Evolutionary conservation across 2,329 filamentous ascomycete genomes (phyloP).

Genomic region (Leptographium lundbergii): DNA sequence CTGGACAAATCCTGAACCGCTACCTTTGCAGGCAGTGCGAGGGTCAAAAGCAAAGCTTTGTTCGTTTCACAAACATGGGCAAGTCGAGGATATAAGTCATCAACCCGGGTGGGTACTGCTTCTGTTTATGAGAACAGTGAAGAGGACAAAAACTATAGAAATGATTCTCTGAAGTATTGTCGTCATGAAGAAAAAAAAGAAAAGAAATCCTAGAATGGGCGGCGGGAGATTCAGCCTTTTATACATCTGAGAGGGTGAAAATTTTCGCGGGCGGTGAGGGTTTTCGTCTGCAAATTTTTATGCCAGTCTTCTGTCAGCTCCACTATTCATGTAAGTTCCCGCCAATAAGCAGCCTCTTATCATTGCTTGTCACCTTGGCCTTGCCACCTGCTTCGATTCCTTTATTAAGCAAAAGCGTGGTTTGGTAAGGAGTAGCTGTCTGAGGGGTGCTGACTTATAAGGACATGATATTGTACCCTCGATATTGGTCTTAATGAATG

Average conservation of each 20-base stretch:
- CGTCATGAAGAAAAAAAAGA: constrained; percentile 43
- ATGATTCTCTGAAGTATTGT: constrained; percentile 74
- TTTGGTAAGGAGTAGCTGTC: background rate
- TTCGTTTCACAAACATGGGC: constrained; percentile 10
- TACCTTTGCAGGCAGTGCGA: constrained; percentile 49
- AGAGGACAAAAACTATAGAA: constrained; percentile 94
- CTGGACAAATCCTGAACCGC: constrained; percentile 26
- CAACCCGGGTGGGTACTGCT: constrained; percentile 91
- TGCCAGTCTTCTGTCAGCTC: background rate
- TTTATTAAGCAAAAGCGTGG: background rate
- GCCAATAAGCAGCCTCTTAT: background rate
- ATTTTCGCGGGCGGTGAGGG: background rate
- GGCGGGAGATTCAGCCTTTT: constrained; percentile 21
- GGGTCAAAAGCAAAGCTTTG: constrained; percentile 54
- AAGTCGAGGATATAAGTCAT: constrained; percentile 70
- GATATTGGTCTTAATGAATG: too few relatives aligned
- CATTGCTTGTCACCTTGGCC: background rate
- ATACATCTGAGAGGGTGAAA: constrained; percentile 20
- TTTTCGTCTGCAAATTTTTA: background rate
- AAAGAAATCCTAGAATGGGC: constrained; percentile 22
- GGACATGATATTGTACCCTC: too few relatives aligned
- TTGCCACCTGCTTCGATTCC: background rate
- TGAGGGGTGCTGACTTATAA: too few relatives aligned
- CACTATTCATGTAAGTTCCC: background rate
- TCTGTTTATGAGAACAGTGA: constrained; percentile 89